These are phyloP conservation scores for Sclerotiophoma versabilis DNA, from an alignment of 2,329 filamentous ascomycete genomes.

Conservation along the genomic window DNA sequence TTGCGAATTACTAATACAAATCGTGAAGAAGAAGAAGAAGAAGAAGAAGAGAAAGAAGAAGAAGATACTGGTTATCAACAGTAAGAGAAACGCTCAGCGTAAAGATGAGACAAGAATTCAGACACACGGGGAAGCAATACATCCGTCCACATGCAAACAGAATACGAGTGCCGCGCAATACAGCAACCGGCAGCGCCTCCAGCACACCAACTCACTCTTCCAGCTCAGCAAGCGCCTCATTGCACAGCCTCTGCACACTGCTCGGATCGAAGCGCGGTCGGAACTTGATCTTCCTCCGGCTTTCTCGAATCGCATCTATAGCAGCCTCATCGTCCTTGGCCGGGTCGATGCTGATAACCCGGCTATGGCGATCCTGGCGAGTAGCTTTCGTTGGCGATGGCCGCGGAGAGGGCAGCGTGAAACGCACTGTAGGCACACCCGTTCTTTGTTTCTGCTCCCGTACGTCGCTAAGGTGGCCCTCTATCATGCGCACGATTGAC, in stretches of 20 bases:
- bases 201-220: neutral
- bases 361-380: neutral
- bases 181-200: too few species aligned
- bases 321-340: constrained; percentile 7
- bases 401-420: constrained; percentile 22
- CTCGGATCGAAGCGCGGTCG: constrained; percentile 42
- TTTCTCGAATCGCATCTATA: constrained; percentile 22
- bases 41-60: too few species aligned
- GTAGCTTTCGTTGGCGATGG: constrained; percentile 23
- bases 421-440: constrained; percentile 18
- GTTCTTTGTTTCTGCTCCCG: constrained; percentile 30
- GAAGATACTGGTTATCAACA: too few species aligned
- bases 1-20: constrained; percentile 6
- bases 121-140: too few species aligned
- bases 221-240: constrained; percentile 41
- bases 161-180: too few species aligned
- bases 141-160: too few species aligned
- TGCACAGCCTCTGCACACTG: constrained; percentile 35
- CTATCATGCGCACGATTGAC: constrained; percentile 37
- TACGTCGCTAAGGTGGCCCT: constrained; percentile 37
- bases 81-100: too few species aligned
- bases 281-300: constrained; percentile 26
- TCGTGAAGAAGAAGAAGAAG: too few species aligned
- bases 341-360: neutral
- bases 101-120: neutral